phyloP scores from a whole-genome alignment of 2,329 filamentous ascomycete genomes.

The Lithohypha guttulata region DNA sequence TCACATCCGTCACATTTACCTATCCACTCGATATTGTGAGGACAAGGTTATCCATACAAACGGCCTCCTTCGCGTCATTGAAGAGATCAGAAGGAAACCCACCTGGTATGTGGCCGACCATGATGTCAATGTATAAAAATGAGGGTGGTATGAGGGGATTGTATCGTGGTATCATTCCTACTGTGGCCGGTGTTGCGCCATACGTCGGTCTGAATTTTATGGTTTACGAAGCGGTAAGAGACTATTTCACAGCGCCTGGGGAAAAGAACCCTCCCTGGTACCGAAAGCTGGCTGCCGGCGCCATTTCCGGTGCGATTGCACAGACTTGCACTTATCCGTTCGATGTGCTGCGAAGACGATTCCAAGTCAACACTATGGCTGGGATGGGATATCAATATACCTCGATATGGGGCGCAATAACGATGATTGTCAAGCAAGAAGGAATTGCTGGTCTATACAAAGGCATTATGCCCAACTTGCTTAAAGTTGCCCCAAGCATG shows the following conservation, averaged over 20 bases:
- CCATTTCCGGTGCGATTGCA: conserved; percentile 88
- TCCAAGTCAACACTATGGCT: conserved; percentile 98
- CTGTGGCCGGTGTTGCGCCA: conserved; percentile 86
- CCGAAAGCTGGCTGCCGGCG: conserved; percentile 79
- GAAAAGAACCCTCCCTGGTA: conserved; percentile 68
- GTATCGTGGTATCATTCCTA: conserved; percentile 91
- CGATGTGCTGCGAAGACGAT: conserved; percentile 83
- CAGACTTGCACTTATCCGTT: conserved; percentile 98
- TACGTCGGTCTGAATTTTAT: conserved; percentile 98
- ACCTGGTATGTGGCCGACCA: conserved; percentile 84
- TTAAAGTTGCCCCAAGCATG: conserved; percentile 98
- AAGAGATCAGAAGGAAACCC: conserved; percentile 54
- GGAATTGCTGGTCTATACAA: conserved; percentile 84
- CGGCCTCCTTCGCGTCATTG: conserved; percentile 81
- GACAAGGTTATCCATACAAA: conserved; percentile 89
- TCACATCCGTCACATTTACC: conserved; percentile 89
- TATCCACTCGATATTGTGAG: conserved; percentile 97
- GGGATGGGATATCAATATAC: conserved; percentile 97
- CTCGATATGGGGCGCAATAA: conserved; percentile 71
- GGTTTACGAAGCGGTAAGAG: conserved; percentile 84
- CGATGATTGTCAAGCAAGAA: conserved; percentile 71
- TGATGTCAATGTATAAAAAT: conserved; percentile 74
- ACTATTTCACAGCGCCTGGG: conserved; percentile 75
- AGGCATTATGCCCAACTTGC: conserved; percentile 83
- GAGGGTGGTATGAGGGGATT: conserved; percentile 77